A percentile compares a stretch with the other conserved stretches of the same genome.
Evolutionary conservation across 2,329 filamentous ascomycete genomes (phyloP).

Genomic region (Stagonosporopsis tanaceti): DNA sequence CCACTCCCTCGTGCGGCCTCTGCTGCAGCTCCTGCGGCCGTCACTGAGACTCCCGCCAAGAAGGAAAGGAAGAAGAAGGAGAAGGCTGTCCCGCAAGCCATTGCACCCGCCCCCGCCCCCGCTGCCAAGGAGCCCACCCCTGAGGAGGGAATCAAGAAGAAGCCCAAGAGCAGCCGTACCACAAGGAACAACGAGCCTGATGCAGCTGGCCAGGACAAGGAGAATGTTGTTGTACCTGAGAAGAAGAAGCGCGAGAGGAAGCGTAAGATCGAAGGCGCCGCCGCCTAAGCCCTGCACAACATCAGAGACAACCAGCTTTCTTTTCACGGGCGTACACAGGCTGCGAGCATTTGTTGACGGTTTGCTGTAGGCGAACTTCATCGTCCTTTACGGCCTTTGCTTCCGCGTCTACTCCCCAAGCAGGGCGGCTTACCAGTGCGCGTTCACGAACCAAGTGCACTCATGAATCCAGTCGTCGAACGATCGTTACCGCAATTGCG

Average conservation of each 20-base stretch:
- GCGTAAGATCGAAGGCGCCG: constrained; percentile 44
- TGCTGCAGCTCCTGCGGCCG: constrained; percentile 23
- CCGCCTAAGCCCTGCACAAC: constrained; percentile 25
- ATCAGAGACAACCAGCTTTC: not conserved
- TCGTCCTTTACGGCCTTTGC: not conserved
- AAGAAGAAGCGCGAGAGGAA: constrained; percentile 48
- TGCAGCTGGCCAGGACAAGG: constrained; percentile 34
- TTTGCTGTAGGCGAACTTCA: not conserved
- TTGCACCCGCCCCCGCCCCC: constrained; percentile 36
- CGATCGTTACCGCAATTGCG: not conserved
- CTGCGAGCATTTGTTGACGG: not conserved
- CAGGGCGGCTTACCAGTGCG: not conserved
- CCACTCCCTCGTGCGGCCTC: constrained; percentile 34
- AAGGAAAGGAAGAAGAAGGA: constrained; percentile 49
- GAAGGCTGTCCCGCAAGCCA: constrained; percentile 35
- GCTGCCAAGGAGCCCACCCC: constrained; percentile 36
- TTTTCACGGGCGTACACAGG: not conserved
- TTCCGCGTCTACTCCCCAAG: not conserved
- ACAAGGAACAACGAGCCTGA: constrained; percentile 45
- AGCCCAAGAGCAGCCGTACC: constrained; percentile 44
- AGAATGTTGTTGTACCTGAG: constrained; percentile 27
- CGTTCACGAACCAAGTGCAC: too few relatives aligned
- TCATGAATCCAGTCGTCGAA: not conserved
- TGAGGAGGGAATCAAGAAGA: constrained; percentile 47
- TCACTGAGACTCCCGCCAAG: constrained; percentile 35